These are phyloP conservation scores for Baeospora myosura DNA, from an alignment of 1,284 basidiomycete genomes.

Conservation along the genomic window DNA sequence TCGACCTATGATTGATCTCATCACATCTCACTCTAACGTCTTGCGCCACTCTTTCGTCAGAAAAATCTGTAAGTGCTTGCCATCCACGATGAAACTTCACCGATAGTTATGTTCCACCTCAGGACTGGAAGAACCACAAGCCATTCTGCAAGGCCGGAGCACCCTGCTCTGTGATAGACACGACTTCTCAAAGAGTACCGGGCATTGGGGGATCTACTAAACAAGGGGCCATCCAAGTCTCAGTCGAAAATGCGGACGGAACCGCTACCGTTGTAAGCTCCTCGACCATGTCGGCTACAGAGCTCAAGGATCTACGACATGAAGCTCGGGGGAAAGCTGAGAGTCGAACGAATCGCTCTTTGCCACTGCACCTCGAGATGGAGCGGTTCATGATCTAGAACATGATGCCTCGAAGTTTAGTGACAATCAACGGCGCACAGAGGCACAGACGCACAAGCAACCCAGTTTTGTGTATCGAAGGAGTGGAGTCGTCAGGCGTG, in stretches of 20 bases:
- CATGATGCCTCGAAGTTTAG: too few relatives aligned
- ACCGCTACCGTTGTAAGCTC: constrained; percentile 18
- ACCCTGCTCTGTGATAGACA: constrained; percentile 25
- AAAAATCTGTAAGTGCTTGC: too few relatives aligned
- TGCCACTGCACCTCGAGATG: too few relatives aligned
- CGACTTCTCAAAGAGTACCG: constrained; percentile 9
- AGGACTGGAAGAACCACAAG: constrained; percentile 27
- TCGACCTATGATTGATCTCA: too few relatives aligned
- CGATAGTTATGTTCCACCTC: background rate
- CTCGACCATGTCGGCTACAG: constrained; percentile 20
- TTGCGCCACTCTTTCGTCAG: background rate
- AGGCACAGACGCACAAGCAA: too few relatives aligned
- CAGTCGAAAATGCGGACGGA: constrained; percentile 17
- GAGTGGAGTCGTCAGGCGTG: too few relatives aligned
- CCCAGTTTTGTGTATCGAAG: too few relatives aligned
- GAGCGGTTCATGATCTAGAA: too few relatives aligned
- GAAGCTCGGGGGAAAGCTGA: too few relatives aligned
- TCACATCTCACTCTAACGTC: background rate
- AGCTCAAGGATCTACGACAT: constrained; percentile 23
- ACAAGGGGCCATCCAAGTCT: constrained; percentile 20
- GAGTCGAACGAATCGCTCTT: too few relatives aligned
- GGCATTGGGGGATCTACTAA: constrained; percentile 6
- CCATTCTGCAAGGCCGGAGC: constrained; percentile 21
- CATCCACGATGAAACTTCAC: too few relatives aligned
- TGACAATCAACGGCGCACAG: too few relatives aligned